These are phyloP conservation scores for Telopea speciosissima DNA, from an alignment of 177 flowering plant species.

Conservation along the genomic window DNA sequence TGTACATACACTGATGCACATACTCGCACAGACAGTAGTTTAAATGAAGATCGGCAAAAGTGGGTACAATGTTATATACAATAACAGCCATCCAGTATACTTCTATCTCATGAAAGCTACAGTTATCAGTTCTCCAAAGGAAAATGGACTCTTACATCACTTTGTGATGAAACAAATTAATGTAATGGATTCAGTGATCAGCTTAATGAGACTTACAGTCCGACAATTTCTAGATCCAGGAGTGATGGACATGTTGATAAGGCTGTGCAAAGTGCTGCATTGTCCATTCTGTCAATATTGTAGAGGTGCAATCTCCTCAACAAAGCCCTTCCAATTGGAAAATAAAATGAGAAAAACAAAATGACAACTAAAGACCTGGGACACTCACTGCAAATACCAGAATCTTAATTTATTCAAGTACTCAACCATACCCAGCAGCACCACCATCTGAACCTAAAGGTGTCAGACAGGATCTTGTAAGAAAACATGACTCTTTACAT, in stretches of 20 bases:
- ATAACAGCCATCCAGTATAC: background rate
- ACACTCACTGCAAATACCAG: background rate
- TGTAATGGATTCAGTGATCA: slow-evolving; percentile 3
- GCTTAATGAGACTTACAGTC: slow-evolving; percentile 65
- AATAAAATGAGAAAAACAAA: background rate
- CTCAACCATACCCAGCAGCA: slow-evolving; percentile 58
- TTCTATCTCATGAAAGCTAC: background rate
- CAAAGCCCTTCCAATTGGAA: slow-evolving; percentile 38
- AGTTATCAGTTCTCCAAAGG: background rate
- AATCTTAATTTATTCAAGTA: background rate
- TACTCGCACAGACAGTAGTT: background rate
- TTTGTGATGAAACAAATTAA: background rate
- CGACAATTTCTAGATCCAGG: slow-evolving; percentile 79
- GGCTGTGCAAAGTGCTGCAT: slow-evolving; percentile 52
- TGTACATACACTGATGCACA: background rate
- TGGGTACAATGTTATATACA: background rate
- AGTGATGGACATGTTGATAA: slow-evolving; percentile 70
- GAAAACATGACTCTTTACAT: slow-evolving; percentile 64
- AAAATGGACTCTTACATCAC: background rate
- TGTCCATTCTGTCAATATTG: slow-evolving; percentile 81
- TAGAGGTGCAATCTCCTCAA: slow-evolving; percentile 75
- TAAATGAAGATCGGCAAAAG: background rate
- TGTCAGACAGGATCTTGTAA: slow-evolving; percentile 70
- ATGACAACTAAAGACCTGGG: background rate
- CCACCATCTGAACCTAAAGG: slow-evolving; percentile 46